Evolutionary conservation across 345 rosid species (phyloP), one percentile per base, ranked within the genome.

Genomic region (Dovyalis caffra): DNA sequence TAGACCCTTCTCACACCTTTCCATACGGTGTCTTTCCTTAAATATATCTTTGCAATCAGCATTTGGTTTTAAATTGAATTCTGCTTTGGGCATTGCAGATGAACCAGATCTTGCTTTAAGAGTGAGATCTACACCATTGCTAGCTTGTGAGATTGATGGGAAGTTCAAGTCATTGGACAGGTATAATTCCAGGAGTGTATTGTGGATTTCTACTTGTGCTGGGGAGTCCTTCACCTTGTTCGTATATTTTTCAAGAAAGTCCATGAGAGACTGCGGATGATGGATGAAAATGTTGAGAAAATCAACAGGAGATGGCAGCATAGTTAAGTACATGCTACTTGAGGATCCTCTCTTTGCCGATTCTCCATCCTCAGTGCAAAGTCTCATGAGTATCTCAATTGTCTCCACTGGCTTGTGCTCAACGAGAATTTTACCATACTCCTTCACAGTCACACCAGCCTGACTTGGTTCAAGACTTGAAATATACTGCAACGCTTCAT

Each of bases 281-380:
- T 93, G 99, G 78, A 90, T 82, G 76, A 95, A 95, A 79, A 95
- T 90, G 76, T 90, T 93, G 70, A 93, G 88, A 85, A 95, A 95
- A 83, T 95, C 98, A 77, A 95, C 97, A 64, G 99, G 99, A 72
- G 99, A 95, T 5, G 99, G 98, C 86, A 95, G 77, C 93, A 95
- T 89, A 74, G 93, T 88, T 45, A 95, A 83, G 85, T 89, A 89
- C 32, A 69, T 79, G 72, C 89, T 86, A 84, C 77, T 89, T 71
- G 97, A 86, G 74, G 93, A 73, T 79, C 90, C 90, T 76, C 77
- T 82, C 79, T 75, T 86, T 40, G 75, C 58, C 2, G 81, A 70
- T 35, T 90, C 93, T 58, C 76, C 86, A 83, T 90, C 94, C 73
- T 93, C 99, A 16, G 92, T 90, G 74, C 99, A 95, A 66, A 95